A percentile compares a stretch with the other conserved stretches of the same genome.
Conservation (phyloP, 2,329 filamentous ascomycete species). For the Piedraia hortae region DNA sequence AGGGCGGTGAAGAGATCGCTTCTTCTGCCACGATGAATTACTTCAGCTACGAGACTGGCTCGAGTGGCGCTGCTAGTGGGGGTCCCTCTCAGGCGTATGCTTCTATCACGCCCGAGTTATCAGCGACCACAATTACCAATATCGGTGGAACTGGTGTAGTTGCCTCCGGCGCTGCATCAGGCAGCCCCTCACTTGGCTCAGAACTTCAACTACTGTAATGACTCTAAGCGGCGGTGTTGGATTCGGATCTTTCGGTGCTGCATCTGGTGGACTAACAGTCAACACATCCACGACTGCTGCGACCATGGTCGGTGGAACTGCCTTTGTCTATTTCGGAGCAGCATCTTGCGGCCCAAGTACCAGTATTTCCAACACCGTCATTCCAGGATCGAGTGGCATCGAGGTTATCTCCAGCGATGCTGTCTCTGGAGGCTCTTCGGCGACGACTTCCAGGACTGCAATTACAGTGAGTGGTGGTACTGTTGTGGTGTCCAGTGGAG, state of each 20-base stretch:
- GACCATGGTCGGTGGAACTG: conserved; percentile 1
- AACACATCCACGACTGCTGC: conserved; percentile 1
- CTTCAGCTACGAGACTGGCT: conserved; percentile 7
- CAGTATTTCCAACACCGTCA: too few relatives aligned
- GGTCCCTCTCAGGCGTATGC: conserved; percentile 3
- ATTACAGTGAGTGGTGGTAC: too few relatives aligned
- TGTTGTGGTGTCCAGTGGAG: conserved; percentile 1
- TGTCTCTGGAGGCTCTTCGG: too few relatives aligned
- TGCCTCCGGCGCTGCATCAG: conserved; percentile 3
- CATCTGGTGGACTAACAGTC: background rate
- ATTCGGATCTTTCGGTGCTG: too few relatives aligned
- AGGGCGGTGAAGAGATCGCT: conserved; percentile 6
- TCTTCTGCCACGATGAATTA: conserved; percentile 5
- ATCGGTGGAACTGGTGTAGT: conserved; percentile 3
- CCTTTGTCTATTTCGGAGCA: too few relatives aligned
- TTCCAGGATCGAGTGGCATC: too few relatives aligned
- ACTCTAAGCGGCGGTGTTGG: too few relatives aligned
- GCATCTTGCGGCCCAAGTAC: too few relatives aligned
- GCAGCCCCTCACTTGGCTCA: too few relatives aligned
- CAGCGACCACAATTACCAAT: conserved; percentile 3
- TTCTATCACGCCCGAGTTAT: conserved; percentile 2
- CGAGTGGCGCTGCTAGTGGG: conserved; percentile 4
- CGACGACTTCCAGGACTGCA: background rate
- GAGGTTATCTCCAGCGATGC: too few relatives aligned
- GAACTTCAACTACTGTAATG: too few relatives aligned